phyloP scores from a whole-genome alignment of 2,329 filamentous ascomycete species.

The Chaetoscypha palmicola region DNA sequence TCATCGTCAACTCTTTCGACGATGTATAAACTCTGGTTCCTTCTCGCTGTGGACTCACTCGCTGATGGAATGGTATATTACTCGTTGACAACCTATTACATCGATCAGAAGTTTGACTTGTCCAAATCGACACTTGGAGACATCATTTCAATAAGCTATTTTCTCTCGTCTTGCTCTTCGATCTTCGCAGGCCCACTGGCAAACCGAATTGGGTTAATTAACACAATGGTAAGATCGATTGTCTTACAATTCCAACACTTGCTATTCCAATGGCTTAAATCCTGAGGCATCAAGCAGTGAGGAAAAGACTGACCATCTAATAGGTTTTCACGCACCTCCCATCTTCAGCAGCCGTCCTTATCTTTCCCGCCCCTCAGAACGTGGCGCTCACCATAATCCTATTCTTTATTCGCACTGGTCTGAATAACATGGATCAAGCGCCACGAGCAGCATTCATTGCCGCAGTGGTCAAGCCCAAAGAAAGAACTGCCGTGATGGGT shows the following conservation, averaged over 20 bases:
- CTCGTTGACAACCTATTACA: conserved; percentile 51
- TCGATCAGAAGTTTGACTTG: conserved; percentile 48
- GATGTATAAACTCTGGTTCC: conserved; percentile 59
- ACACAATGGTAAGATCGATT: conserved; percentile 71
- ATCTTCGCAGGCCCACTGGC: conserved; percentile 43
- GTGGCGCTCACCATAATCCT: conserved; percentile 54
- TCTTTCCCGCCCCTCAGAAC: conserved; percentile 38
- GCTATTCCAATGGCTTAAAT: too few relatives aligned
- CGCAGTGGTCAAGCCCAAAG: conserved; percentile 52
- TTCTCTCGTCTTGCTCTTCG: conserved; percentile 48
- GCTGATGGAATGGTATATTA: conserved; percentile 59
- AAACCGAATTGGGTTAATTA: conserved; percentile 49
- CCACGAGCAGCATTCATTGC: conserved; percentile 64
- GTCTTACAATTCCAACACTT: too few relatives aligned
- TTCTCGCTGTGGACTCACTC: conserved; percentile 56
- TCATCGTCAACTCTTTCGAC: conserved; percentile 48
- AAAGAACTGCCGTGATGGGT: conserved; percentile 66
- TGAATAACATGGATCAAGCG: conserved; percentile 63
- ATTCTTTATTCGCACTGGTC: conserved; percentile 52
- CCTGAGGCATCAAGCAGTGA: too few relatives aligned
- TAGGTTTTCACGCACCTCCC: conserved; percentile 68
- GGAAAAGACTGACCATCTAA: too few relatives aligned
- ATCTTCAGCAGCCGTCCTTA: conserved; percentile 49
- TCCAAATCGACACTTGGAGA: conserved; percentile 53
- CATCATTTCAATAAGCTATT: conserved; percentile 46